phyloP scores from a whole-genome alignment of 495 filamentous ascomycete species.

The Penicillium flavigenum region DNA sequence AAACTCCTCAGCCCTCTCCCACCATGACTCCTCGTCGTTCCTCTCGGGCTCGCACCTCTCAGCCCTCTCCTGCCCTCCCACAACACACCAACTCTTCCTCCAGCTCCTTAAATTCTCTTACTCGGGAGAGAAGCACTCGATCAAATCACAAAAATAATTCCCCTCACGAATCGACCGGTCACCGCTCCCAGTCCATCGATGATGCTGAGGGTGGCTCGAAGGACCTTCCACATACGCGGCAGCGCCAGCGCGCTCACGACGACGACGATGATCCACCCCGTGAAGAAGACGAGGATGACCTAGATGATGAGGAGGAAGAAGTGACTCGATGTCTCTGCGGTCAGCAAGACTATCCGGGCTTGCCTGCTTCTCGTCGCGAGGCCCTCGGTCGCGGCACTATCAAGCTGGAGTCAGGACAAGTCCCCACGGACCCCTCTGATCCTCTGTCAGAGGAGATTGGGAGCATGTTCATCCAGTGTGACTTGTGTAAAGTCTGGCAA shows the following conservation, averaged over 20 bases:
- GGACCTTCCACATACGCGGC: slow-evolving; percentile 69
- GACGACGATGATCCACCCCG: slow-evolving; percentile 56
- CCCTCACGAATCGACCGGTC: slow-evolving; percentile 69
- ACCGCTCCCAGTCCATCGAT: slow-evolving; percentile 79
- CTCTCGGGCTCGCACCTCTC: slow-evolving; percentile 81
- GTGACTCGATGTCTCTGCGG: slow-evolving; percentile 94
- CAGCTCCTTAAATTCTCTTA: slow-evolving; percentile 68
- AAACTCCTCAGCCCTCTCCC: slow-evolving; percentile 13
- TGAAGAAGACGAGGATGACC: slow-evolving; percentile 60
- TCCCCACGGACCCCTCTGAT: slow-evolving; percentile 40
- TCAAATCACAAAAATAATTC: slow-evolving; percentile 69
- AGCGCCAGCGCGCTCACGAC: slow-evolving; percentile 66
- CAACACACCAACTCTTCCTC: slow-evolving; percentile 77
- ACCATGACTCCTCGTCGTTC: slow-evolving; percentile 80
- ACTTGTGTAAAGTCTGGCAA: slow-evolving; percentile 97
- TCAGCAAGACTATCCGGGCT: slow-evolving; percentile 90
- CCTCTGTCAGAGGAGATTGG: slow-evolving; percentile 77
- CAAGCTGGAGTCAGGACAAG: slow-evolving; percentile 56
- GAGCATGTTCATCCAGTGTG: slow-evolving; percentile 97
- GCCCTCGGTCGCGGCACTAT: slow-evolving; percentile 52
- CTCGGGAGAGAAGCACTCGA: slow-evolving; percentile 68
- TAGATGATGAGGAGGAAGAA: slow-evolving; percentile 80
- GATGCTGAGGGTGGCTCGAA: slow-evolving; percentile 56
- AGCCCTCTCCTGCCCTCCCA: slow-evolving; percentile 64
- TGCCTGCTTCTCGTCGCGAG: slow-evolving; percentile 65